Evolutionary conservation across 169 alveolate species (phyloP).

Genomic region (Plasmodium falciparum): DNA sequence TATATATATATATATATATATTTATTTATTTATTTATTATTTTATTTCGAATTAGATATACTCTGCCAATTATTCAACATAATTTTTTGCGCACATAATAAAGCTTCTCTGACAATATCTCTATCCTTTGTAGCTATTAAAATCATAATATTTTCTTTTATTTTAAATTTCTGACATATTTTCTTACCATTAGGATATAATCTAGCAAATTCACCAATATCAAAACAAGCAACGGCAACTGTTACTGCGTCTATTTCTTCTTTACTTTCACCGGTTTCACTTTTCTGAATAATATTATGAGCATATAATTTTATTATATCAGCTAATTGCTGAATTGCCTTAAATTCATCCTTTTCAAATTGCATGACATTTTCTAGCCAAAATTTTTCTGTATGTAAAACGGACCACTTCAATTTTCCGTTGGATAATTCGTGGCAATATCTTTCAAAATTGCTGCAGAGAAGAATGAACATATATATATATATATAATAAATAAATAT

Average conservation of each 20-base stretch:
- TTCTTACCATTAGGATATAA: conserved; percentile 91
- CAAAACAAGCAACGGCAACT: conserved; percentile 91
- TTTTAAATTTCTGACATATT: conserved; percentile 88
- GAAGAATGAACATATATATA: neutral
- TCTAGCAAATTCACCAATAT: conserved; percentile 93
- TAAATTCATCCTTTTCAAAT: conserved; percentile 88
- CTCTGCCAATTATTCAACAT: conserved; percentile 91
- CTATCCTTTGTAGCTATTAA: conserved; percentile 89
- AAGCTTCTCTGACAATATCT: conserved; percentile 90
- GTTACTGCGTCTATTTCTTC: conserved; percentile 86
- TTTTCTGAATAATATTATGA: conserved; percentile 35
- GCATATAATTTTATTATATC: conserved; percentile 83
- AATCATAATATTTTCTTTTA: conserved; percentile 89
- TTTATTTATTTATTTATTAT: neutral
- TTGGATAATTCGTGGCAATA: conserved; percentile 86
- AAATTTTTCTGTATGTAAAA: conserved; percentile 89
- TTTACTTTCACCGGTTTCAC: conserved; percentile 18
- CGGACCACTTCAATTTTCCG: conserved; percentile 88
- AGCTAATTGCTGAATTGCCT: conserved; percentile 85
- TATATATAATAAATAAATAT: neutral
- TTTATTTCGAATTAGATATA: conserved; percentile 68
- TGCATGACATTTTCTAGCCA: conserved; percentile 87
- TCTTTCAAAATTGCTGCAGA: conserved; percentile 84
- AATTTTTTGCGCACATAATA: conserved; percentile 91
- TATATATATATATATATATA: neutral